Percentiles rank a stretch among this genome's conserved stretches.
phyloP scores from a whole-genome alignment of 495 filamentous ascomycete species.

The Penicillium argentinense region DNA sequence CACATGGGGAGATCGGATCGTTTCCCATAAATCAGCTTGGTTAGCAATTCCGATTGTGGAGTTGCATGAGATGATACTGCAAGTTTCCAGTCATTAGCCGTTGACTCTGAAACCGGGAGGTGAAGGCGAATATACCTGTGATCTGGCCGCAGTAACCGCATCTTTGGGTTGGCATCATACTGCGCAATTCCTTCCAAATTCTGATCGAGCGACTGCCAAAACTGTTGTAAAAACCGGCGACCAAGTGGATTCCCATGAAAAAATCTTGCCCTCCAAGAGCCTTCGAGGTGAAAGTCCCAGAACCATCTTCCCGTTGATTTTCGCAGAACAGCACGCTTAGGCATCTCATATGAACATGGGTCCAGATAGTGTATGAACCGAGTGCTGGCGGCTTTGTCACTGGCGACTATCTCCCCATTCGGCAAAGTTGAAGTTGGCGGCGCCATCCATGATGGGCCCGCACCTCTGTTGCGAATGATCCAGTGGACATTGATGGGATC shows the following conservation, averaged over 20 bases:
- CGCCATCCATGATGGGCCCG: slow-evolving; percentile 26
- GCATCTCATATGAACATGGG: slow-evolving; percentile 48
- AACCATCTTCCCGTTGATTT: slow-evolving; percentile 28
- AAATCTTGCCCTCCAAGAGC: slow-evolving; percentile 49
- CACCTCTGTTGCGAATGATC: slow-evolving; percentile 69
- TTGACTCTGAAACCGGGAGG: background rate
- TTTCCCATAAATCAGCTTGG: slow-evolving; percentile 34
- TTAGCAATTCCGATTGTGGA: slow-evolving; percentile 32
- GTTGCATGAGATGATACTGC: slow-evolving; percentile 26
- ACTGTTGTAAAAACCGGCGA: slow-evolving; percentile 18
- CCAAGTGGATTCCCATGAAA: slow-evolving; percentile 31
- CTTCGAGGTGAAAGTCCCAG: slow-evolving; percentile 56
- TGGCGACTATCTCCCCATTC: slow-evolving; percentile 53
- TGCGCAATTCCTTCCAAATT: slow-evolving; percentile 12
- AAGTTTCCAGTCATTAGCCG: background rate
- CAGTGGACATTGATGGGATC: slow-evolving; percentile 57
- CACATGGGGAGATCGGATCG: slow-evolving; percentile 25
- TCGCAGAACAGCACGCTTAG: slow-evolving; percentile 29
- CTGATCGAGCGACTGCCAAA: slow-evolving; percentile 27
- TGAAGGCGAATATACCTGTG: no score
- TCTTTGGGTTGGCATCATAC: slow-evolving; percentile 26
- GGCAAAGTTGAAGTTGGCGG: slow-evolving; percentile 29
- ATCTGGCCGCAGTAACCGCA: slow-evolving; percentile 25
- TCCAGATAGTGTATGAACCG: slow-evolving; percentile 53
- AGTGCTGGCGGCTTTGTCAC: slow-evolving; percentile 58